These are phyloP conservation scores for Fusarium sp. DNA, from an alignment of 2,329 filamentous ascomycete species.

Conservation along the genomic window DNA sequence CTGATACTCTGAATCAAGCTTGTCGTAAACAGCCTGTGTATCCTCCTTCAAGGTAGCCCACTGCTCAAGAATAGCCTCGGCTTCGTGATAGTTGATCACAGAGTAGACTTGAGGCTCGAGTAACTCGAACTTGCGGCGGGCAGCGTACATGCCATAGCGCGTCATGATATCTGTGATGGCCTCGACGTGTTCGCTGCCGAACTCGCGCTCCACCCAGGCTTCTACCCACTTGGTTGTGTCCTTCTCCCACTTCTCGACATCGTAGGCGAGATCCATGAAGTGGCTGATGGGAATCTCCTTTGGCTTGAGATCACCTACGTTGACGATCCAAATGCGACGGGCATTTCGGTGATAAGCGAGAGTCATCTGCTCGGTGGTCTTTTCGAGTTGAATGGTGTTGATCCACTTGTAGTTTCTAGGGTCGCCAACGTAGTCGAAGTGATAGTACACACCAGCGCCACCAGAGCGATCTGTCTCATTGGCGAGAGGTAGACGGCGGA, in stretches of 20 bases:
- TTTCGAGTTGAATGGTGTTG: conserved; percentile 51
- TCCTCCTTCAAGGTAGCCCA: conserved; percentile 59
- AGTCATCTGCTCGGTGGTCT: conserved; percentile 51
- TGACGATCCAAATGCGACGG: conserved; percentile 67
- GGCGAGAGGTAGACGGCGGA: conserved; percentile 63
- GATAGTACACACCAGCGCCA: conserved; percentile 66
- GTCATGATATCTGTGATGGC: conserved; percentile 54
- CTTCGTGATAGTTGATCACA: conserved; percentile 67
- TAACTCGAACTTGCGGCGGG: conserved; percentile 67
- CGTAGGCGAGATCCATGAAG: conserved; percentile 65
- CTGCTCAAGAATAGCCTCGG: conserved; percentile 59
- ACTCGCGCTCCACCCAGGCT: conserved; percentile 59
- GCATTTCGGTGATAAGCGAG: conserved; percentile 59
- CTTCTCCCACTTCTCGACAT: conserved; percentile 50
- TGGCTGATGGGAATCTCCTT: conserved; percentile 64
- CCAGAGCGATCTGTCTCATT: conserved; percentile 62
- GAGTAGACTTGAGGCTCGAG: conserved; percentile 65
- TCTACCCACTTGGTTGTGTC: conserved; percentile 50
- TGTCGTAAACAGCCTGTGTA: conserved; percentile 55
- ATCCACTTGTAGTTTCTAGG: conserved; percentile 70
- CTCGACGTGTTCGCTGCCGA: conserved; percentile 54
- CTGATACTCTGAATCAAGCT: conserved; percentile 52
- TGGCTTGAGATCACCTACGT: conserved; percentile 69
- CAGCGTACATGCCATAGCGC: conserved; percentile 62
- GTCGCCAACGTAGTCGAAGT: conserved; percentile 70